Base-by-base conservation (phyloP, 2,329 filamentous ascomycete species). In the Harringtonia aguacate region DNA sequence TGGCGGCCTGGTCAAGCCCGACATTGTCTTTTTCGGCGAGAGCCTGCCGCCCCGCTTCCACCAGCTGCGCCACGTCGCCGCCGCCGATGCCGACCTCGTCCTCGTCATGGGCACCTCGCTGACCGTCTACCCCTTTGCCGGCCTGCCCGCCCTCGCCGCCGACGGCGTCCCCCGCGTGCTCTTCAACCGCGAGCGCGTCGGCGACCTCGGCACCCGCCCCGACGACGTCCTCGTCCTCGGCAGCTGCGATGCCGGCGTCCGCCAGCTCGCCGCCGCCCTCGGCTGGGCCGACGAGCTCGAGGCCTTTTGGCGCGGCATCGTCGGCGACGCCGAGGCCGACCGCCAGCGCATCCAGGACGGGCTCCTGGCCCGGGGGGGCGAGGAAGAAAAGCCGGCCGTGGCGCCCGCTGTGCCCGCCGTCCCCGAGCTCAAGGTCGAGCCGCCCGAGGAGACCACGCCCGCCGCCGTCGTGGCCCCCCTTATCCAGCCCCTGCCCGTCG, bases 11-110 rank as follows among this genome's bases (percentile, higher is more conserved):
- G 86, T 95, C 31, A 95, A 95, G 64, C 89, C 89, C 0, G 86
- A 95, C 55, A 95, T 95, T 57, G 87, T 94, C 29, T 95, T 95
- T 65, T 95, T 95, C 54, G 88, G 88, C 41, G 88, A 69, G 56
- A 55, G 57, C 50, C 56, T 69, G 22, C 85, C 85, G 0, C 59
- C 65, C 8, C 64, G 62, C 0, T 94, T 94, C 61, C 79, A 81
- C 56, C 58, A 64, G 8, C 79, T 76, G 46, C 65, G 68, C 24
- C 58, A 62, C 29, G 59, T 81, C 8, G 73, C 77, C 0, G 63
- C 61, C 1, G 59, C 45, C 38, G 50, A 41, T 29, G 56, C 58
- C 12, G 61, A 62, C 28, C 47, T 70, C 48, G 79, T 53, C 18
- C 49, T 57, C 18, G 46, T 57, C 27, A 58, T 53, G 17, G 52